phyloP scores from a whole-genome alignment of 805 yeast genomes.

The Candida caryicola region DNA sequence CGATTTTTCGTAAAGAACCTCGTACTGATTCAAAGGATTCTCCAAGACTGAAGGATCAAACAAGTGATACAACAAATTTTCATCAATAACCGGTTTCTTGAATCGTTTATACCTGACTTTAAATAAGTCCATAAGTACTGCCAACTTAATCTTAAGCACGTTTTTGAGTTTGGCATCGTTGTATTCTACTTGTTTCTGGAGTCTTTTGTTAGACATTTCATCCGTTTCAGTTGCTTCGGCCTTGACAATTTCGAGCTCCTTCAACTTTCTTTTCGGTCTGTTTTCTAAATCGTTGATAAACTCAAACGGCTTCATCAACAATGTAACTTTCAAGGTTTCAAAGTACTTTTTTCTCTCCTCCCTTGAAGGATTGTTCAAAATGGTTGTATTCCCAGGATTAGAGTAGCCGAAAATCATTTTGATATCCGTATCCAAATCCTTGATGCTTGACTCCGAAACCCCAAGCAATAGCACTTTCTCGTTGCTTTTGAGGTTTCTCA shows the following conservation, averaged over 20 bases:
- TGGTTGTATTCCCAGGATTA: constrained; percentile 44
- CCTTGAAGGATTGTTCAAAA: constrained; percentile 40
- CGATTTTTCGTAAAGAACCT: constrained; percentile 43
- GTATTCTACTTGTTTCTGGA: constrained; percentile 50
- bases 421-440: constrained; percentile 45
- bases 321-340: constrained; percentile 46
- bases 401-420: constrained; percentile 57
- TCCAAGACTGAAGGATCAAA: constrained; percentile 59
- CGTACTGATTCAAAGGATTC: constrained; percentile 36
- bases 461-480: constrained; percentile 78
- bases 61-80: constrained; percentile 63
- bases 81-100: constrained; percentile 88
- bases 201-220: constrained; percentile 38
- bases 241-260: constrained; percentile 33
- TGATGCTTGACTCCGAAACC: constrained; percentile 51
- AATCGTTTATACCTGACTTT: constrained; percentile 85
- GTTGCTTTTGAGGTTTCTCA: constrained; percentile 63
- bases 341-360: constrained; percentile 59
- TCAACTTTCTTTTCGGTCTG: constrained; percentile 49
- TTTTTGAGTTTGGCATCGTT: constrained; percentile 82
- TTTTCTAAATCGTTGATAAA: constrained; percentile 62
- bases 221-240: constrained; percentile 16
- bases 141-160: constrained; percentile 76
- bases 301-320: constrained; percentile 66
- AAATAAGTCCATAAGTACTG: constrained; percentile 86